Base-by-base conservation (phyloP, 371 early-diverging fungal species). In the Neoconidiobolus thromboides region DNA sequence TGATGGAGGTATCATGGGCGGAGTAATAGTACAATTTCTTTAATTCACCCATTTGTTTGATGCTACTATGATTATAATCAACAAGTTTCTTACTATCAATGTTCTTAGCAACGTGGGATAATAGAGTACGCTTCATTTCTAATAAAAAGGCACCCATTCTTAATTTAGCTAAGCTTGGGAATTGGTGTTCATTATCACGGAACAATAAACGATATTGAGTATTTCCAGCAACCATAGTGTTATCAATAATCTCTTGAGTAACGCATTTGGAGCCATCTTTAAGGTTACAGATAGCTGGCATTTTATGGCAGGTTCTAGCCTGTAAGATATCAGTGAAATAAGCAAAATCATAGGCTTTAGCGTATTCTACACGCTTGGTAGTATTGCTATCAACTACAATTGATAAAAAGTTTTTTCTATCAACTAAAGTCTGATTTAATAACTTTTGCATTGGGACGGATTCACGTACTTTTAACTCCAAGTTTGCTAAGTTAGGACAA, bases 261-360 rank as follows among this genome's bases (percentile, higher is more conserved):
- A 44, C 12, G 44, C 44, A 44, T 7, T 44, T 44, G 44, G 26
- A 26, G 26, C 26, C 26, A 26, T 44, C 44, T 44, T 44, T 44
- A 44, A 12, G 12, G 7, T 7, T 7, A 44, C 44, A 44, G 5
- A 44, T 44, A 7, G 44, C 7, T 5, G 12, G 12, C 12, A 7
- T 44, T 5, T 12, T 44, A 44, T 44, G 44, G 12, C 44, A 44
- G 5, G 5, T 5, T 44, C 44, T 44, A 12, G 44, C 5, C 12
- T 44, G 44, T 5, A 44, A 44, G 44, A 44, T 44, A 12, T 44
- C 44, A 12, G 12, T 12, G 5, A 44, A 44, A 7, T 44, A 26
- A 26, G 26, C 26, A 15, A 67, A 64, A 72, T 68, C 69, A 2
- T 68, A 55, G 10, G 14, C 44, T 54, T 47, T 48, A 12, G 63